Base-by-base conservation (phyloP, 192 early-diverging fungal species). In the Podila clonocystis region DNA sequence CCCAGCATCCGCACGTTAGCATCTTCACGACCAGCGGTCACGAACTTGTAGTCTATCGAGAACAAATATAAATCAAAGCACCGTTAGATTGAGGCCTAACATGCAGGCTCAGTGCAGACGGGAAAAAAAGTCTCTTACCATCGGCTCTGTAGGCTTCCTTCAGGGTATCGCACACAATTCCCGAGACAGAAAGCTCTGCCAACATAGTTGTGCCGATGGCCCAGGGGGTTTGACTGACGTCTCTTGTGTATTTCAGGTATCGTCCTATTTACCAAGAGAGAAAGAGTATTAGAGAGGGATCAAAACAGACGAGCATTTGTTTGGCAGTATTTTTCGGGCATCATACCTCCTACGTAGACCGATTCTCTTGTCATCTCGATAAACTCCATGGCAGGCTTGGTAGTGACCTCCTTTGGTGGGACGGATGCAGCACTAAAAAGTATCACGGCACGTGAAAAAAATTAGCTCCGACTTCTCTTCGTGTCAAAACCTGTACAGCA, bases 1-100 rank as follows among this genome's bases (percentile, higher is more conserved):
- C 95, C 96, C 33, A 98, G 84, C 95, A 96, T 97, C n/a, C 95
- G 89, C 26, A 98, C 97, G 82, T 98, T 95, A 8, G 92, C 91
- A 82, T 98, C 97, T 75, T 98, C 97, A 24, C 96, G 90, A 17
- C 97, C 97, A 8, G 96, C 91, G 0, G 91, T 91, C 3, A 90
- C 87, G 76, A 98, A 93, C 65, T 94, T 96, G 80, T 91, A 93
- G 41, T 76, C 89, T 83, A 75, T n/a, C 30, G 65, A 26, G 28
- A 17, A 11, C 1, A 28, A 26, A 58, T 26, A 19, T 12, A 36
- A 31, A 33, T 26, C n/a, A n/a, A 1, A 33, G 9, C 58, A 24
- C 19, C 29, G 57, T 45, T n/a, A 24, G 49, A 29, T 5, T 38
- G 58, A 36, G 5, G 22, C 20, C 3, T 9, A 33, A 36, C 30